These are phyloP conservation scores for Schizochytrium sp. DNA, from an alignment of 108 stramenopile genomes.

Conservation along the genomic window DNA sequence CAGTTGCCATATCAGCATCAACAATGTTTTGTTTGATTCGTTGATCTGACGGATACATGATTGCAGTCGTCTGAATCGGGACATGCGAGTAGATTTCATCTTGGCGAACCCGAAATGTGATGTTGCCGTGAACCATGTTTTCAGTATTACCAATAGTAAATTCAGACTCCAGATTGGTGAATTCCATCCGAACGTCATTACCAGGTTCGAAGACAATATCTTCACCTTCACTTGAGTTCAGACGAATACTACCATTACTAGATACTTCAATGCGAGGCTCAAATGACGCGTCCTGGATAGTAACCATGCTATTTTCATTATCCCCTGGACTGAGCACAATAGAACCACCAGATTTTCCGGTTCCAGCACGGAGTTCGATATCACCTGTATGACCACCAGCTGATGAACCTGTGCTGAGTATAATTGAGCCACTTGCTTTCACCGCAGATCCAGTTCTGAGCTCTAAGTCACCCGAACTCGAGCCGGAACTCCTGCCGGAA, in stretches of 20 bases:
- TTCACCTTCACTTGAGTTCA: neutral
- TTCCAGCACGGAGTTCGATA: neutral
- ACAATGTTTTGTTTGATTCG: constrained; percentile 81
- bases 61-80: constrained; percentile 69
- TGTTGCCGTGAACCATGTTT: constrained; percentile 76
- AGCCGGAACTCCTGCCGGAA: neutral
- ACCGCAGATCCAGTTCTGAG: neutral
- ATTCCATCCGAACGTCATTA: constrained; percentile 69
- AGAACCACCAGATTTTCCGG: neutral
- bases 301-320: neutral
- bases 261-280: constrained; percentile 1
- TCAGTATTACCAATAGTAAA: constrained; percentile 68
- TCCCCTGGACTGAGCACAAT: neutral
- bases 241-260: neutral
- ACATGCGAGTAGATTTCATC: constrained; percentile 67
- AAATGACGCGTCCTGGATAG: neutral
- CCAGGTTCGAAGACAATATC: constrained; percentile 66
- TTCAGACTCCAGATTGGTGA: constrained; percentile 69
- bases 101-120: constrained; percentile 31
- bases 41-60: constrained; percentile 77
- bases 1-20: constrained; percentile 74
- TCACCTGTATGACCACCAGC: neutral
- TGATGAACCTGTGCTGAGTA: neutral
- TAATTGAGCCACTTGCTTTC: neutral
- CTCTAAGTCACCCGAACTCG: neutral